These are phyloP conservation scores for Magnolia officinalis DNA, from an alignment of 164 flowering plant species.

Conservation along the genomic window DNA sequence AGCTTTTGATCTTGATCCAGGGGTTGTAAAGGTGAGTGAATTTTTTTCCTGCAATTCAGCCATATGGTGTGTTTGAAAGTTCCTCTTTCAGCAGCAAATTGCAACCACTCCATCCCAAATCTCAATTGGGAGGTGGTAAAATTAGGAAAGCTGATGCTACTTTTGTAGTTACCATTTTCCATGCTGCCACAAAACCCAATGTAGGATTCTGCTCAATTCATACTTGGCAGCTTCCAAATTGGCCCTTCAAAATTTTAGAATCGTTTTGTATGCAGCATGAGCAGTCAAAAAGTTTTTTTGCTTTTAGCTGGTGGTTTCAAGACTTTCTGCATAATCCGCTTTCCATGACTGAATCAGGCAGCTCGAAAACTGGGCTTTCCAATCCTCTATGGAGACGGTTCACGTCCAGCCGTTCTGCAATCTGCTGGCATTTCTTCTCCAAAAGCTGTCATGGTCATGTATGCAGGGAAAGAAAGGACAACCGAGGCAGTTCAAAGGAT, in stretches of 20 bases:
- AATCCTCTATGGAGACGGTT: conserved; percentile 88
- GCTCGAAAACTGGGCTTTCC: conserved; percentile 86
- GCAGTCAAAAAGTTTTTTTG: neutral
- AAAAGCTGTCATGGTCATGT: conserved; percentile 93
- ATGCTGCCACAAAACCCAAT: neutral
- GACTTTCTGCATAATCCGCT: neutral
- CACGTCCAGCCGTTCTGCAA: conserved; percentile 85
- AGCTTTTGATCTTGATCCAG: conserved; percentile 86
- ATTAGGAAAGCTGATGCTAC: neutral
- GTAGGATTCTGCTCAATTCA: neutral
- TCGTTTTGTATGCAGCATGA: neutral
- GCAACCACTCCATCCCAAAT: neutral
- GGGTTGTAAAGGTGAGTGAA: conserved; percentile 80
- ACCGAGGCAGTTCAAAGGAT: conserved; percentile 82
- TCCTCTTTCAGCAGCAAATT: neutral
- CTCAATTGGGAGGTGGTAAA: neutral
- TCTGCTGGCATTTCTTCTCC: conserved; percentile 97
- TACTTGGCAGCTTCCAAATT: neutral
- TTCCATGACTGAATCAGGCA: conserved; percentile 35
- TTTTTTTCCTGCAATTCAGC: neutral
- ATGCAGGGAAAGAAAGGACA: conserved; percentile 58
- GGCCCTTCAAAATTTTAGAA: neutral
- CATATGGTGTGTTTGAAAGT: neutral
- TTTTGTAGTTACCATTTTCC: neutral
- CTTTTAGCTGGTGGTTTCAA: neutral